phyloP scores from a whole-genome alignment of 108 stramenopile species.

The Nitzschia sp. region DNA sequence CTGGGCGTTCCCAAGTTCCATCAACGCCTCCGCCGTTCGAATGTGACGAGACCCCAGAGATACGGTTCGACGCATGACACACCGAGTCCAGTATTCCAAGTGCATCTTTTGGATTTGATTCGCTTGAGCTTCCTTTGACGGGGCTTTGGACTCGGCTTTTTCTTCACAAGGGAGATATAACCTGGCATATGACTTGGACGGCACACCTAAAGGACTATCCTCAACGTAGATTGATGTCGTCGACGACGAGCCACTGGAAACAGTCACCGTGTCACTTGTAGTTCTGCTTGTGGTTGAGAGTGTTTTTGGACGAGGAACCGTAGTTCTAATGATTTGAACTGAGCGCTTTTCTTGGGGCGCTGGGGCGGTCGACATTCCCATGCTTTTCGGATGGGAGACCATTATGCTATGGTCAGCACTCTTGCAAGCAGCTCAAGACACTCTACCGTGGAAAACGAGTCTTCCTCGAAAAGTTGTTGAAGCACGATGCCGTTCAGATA shows the following conservation, averaged over 20 bases:
- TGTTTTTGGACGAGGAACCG: background rate
- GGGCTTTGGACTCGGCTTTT: background rate
- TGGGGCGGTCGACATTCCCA: background rate
- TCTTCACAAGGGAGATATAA: background rate
- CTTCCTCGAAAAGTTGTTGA: no score
- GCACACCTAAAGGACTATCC: background rate
- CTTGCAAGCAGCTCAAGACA: no score
- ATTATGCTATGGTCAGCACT: no score
- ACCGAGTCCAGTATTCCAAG: slow-evolving; percentile 4
- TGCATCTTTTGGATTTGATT: no score
- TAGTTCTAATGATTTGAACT: background rate
- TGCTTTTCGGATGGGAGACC: no score
- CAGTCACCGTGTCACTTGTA: background rate
- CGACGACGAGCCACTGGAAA: background rate
- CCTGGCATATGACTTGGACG: background rate
- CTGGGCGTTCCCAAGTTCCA: slow-evolving; percentile 22
- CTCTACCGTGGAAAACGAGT: no score
- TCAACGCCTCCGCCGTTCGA: slow-evolving; percentile 20
- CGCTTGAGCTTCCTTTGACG: background rate
- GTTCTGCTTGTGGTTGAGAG: background rate
- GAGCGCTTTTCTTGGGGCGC: background rate
- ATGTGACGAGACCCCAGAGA: slow-evolving; percentile 5
- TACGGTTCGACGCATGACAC: background rate
- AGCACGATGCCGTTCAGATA: no score
- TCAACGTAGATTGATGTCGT: background rate